These are phyloP conservation scores for Phyllosticta citrichinensis DNA, from an alignment of 2,329 filamentous ascomycete genomes.

Conservation along the genomic window DNA sequence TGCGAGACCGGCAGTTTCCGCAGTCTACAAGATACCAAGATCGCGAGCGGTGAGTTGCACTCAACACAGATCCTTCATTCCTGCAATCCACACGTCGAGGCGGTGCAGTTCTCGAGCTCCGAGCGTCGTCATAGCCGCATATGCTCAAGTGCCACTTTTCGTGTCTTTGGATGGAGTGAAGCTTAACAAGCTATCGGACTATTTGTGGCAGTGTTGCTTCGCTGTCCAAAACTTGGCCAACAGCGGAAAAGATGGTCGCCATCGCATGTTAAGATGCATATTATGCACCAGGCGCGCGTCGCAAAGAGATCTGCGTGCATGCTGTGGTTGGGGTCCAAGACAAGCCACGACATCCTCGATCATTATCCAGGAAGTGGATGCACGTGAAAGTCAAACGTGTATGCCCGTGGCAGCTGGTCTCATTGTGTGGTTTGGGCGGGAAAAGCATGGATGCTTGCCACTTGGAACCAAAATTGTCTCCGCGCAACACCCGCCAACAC, in stretches of 20 bases:
- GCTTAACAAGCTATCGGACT: background rate
- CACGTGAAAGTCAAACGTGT: background rate
- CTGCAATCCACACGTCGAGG: background rate
- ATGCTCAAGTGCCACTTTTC: background rate
- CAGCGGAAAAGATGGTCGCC: background rate
- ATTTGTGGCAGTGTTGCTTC: background rate
- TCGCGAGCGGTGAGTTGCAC: background rate
- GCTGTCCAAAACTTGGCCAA: background rate
- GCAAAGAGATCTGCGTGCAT: background rate
- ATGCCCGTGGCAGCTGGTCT: background rate
- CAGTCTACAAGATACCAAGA: background rate
- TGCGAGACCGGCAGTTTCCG: background rate
- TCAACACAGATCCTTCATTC: background rate
- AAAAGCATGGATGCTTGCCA: background rate
- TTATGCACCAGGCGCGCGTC: background rate
- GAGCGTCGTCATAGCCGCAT: background rate
- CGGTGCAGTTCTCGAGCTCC: background rate
- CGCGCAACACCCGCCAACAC: background rate
- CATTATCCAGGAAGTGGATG: background rate
- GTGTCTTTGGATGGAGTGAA: background rate
- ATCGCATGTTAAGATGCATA: background rate
- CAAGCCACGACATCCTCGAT: background rate
- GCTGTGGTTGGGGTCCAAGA: background rate
- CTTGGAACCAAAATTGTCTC: background rate
- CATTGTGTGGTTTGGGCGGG: background rate